A percentile compares a stretch with the other conserved stretches of the same genome.
These are phyloP conservation scores for Ophiostoma himal-ulmi DNA, from an alignment of 2,329 filamentous ascomycete species.

Conservation along the genomic window DNA sequence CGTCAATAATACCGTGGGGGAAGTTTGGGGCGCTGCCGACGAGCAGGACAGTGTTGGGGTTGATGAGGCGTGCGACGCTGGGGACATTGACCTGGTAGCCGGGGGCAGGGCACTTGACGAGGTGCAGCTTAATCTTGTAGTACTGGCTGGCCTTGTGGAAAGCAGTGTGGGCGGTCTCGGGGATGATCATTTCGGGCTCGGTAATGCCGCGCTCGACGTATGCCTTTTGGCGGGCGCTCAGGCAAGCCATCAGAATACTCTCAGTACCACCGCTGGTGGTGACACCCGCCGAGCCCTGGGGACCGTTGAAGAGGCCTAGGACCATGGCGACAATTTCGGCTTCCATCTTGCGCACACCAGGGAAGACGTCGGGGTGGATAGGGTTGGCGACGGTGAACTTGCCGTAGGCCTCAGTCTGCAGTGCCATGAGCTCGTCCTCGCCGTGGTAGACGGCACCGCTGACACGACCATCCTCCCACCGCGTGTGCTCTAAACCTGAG, in stretches of 20 bases:
- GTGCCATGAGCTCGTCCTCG: conserved; percentile 68
- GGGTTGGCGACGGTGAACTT: conserved; percentile 94
- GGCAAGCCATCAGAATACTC: conserved; percentile 91
- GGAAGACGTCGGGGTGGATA: conserved; percentile 97
- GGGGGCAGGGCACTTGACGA: conserved; percentile 80
- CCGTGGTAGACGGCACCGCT: conserved; percentile 96
- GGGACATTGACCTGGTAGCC: conserved; percentile 76
- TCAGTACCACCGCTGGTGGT: conserved; percentile 92
- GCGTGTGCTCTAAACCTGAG: conserved; percentile 82
- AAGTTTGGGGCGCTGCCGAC: conserved; percentile 97
- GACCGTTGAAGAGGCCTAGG: conserved; percentile 80
- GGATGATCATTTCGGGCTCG: conserved; percentile 94
- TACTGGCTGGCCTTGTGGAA: conserved; percentile 94
- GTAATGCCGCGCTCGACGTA: conserved; percentile 79
- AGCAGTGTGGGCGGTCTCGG: conserved; percentile 88
- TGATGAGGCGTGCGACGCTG: conserved; percentile 77
- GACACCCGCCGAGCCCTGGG: conserved; percentile 76
- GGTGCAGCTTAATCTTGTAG: conserved; percentile 92
- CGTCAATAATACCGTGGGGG: conserved; percentile 95
- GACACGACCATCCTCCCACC: conserved; percentile 94
- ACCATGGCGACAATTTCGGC: conserved; percentile 97
- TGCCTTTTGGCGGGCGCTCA: conserved; percentile 85
- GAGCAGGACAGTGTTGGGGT: conserved; percentile 86
- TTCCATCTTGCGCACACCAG: conserved; percentile 98
- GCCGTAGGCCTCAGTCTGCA: conserved; percentile 90